Conservation (phyloP, 2,329 filamentous ascomycete species). For the Botrytis tulipae region DNA sequence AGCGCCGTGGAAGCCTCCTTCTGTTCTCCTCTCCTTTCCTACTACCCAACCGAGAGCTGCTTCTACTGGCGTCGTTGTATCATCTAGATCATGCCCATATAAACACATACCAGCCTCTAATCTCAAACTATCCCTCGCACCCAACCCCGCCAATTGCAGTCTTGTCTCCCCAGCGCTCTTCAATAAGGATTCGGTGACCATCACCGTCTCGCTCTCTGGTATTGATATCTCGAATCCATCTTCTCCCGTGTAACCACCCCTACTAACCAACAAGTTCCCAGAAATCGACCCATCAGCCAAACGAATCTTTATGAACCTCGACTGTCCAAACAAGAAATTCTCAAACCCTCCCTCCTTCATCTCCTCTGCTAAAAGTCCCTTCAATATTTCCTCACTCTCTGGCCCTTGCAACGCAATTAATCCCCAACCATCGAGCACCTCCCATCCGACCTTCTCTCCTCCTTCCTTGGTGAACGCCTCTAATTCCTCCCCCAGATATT, state of each 20-base stretch:
- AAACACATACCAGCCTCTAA: constrained; percentile 98
- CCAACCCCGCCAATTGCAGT: constrained; percentile 81
- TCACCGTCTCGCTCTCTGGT: constrained; percentile 61
- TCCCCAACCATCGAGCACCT: constrained; percentile 68
- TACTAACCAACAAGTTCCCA: constrained; percentile 68
- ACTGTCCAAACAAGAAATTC: constrained; percentile 79
- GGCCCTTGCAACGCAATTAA: constrained; percentile 91
- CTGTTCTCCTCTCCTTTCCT: constrained; percentile 67
- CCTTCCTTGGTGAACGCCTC: constrained; percentile 55
- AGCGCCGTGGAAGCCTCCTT: constrained; percentile 80
- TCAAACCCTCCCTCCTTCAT: constrained; percentile 52
- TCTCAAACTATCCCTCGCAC: constrained; percentile 85
- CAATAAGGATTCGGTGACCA: constrained; percentile 60
- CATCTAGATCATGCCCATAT: constrained; percentile 97
- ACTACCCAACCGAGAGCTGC: constrained; percentile 77
- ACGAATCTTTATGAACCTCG: constrained; percentile 62
- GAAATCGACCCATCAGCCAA: constrained; percentile 51
- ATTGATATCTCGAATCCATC: constrained; percentile 98
- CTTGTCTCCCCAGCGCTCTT: constrained; percentile 54
- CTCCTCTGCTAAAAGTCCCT: constrained; percentile 56
- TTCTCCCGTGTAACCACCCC: constrained; percentile 95
- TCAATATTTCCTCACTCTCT: constrained; percentile 66
- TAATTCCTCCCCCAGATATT: constrained; percentile 72
- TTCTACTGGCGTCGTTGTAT: constrained; percentile 67
- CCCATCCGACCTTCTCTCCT: constrained; percentile 62